phyloP scores from a whole-genome alignment of 257 asterid species.

The Fraxinus excelsior region DNA sequence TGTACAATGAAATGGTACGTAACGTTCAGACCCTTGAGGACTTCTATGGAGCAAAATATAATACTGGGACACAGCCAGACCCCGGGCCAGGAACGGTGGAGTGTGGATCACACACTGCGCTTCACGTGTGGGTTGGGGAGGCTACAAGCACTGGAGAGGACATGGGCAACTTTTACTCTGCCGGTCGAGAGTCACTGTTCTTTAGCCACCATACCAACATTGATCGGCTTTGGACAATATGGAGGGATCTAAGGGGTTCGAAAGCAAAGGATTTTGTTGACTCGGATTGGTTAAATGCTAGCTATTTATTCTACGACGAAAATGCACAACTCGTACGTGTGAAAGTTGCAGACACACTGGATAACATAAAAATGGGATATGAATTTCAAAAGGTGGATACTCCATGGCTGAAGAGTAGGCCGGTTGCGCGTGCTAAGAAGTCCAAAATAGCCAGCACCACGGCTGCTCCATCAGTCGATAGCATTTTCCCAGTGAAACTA shows the following conservation, averaged over 20 bases:
- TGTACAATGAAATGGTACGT: slow-evolving; percentile 49
- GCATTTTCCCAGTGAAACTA: slow-evolving; percentile 40
- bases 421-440: slow-evolving; percentile 32
- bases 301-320: slow-evolving; percentile 46
- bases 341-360: slow-evolving; percentile 31
- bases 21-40: slow-evolving; percentile 29
- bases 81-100: slow-evolving; percentile 49
- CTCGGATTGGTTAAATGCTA: slow-evolving; percentile 40
- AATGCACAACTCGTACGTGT: slow-evolving; percentile 44
- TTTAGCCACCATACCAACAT: slow-evolving; percentile 45
- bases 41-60: slow-evolving; percentile 41
- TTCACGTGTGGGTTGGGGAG: slow-evolving; percentile 48
- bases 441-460: slow-evolving; percentile 28
- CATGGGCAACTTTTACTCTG: slow-evolving; percentile 53
- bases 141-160: slow-evolving; percentile 36
- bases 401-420: slow-evolving; percentile 44
- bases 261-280: slow-evolving; percentile 33
- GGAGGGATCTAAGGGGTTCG: slow-evolving; percentile 35
- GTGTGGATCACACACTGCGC: slow-evolving; percentile 40
- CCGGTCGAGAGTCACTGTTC: slow-evolving; percentile 41
- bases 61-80: slow-evolving; percentile 31
- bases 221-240: slow-evolving; percentile 51
- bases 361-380: slow-evolving; percentile 39
- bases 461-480: slow-evolving; percentile 6
- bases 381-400: slow-evolving; percentile 36